Base-by-base conservation (phyloP, 495 filamentous ascomycete genomes). In the Penicillium daleae region DNA sequence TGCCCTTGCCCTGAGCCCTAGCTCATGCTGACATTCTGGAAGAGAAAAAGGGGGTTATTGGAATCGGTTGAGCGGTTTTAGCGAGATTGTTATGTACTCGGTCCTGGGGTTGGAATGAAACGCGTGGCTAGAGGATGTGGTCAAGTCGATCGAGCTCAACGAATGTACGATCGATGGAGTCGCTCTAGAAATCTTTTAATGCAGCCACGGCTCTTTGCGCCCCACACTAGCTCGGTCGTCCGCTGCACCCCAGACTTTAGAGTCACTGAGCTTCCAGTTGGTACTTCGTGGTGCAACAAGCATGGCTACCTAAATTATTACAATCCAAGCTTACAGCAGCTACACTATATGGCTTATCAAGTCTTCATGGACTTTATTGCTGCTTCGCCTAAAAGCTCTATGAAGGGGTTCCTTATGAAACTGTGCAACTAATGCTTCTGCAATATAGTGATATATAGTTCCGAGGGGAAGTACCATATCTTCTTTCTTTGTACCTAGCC, bases 1-100 rank as follows among this genome's bases (percentile, higher is more conserved):
- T 72, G 67, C 70, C 70, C 70, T 73, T 71, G 32, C 68, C 70
- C 70, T 68, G 68, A 69, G 56, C 68, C 68, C 67, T 72, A 71
- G 39, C 29, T n/a, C 52, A 31, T 39, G 15, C 48, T 44, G 26
- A 33, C 39, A 15, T 33, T 57, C 53, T 56, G 1, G 35, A 62
- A 39, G 31, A 55, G 17, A 54, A 26, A 46, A 33, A n/a, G 22
- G 32, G 32, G 35, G 35, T 9, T 46, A 5, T 60, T 26, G 26
- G 31, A 56, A 33, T 29, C 24, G 17, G 6, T 50, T 27, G 12
- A 24, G 12, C 24, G 46, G 22, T 13, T 29, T 7, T 15, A 5
- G 24, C 24, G 21, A 6, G 13, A 27, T n/a, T n/a, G 24, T 4
- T 2, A 5, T 27, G 1, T n/a, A n/a, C 46, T 29, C 13, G 46